Base-by-base conservation (phyloP, 129 eudicot genomes). In the Lactuca sativa region DNA sequence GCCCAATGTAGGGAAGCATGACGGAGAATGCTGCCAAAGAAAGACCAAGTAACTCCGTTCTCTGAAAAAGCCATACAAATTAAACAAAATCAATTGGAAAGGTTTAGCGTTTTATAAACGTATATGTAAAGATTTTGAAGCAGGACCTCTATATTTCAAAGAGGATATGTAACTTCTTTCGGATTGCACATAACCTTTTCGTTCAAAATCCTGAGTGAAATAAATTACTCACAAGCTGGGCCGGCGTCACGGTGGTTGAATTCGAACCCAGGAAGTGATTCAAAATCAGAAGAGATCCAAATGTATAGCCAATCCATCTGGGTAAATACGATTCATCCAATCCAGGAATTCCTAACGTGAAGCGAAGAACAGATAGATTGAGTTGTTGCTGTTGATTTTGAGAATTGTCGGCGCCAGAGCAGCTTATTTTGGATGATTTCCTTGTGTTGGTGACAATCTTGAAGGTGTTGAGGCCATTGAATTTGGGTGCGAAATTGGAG, bases 281-380 rank as follows among this genome's bases (percentile, higher is more conserved):
- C 60, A 90, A 25, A 56, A 87, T 10, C 14, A 93, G 59, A 55
- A 93, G 87, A 7, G 87, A 67, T 5, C 99, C 97, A 71, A 85
- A 90, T 63, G 80, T 84, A 21, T 87, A 90, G 7, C 95, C 99
- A 74, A 90, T 79, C 88, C 89, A 93, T 93, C 93, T 90, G 75
- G 99, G 99, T 65, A 90, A 78, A 59, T 90, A 87, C 0, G 97
- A 93, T 78, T 93, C 99, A 34, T 93, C 99, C 74, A 93, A 53
- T 37, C 99, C 90, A 71, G 92, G 88, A 40, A 90, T 90, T 52
- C 95, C 99, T 83, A 62, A 41, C 52, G 98, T 92, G 84, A 92
- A 92, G 41, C 98, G 98, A 61, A 92, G 96, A 64, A 92, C 95
- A 6, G 95, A 93, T 67, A 93, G 92, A 62, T 93, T 93, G 49